Conservation (phyloP, 495 filamentous ascomycete species). For the Penicillium taxi region DNA sequence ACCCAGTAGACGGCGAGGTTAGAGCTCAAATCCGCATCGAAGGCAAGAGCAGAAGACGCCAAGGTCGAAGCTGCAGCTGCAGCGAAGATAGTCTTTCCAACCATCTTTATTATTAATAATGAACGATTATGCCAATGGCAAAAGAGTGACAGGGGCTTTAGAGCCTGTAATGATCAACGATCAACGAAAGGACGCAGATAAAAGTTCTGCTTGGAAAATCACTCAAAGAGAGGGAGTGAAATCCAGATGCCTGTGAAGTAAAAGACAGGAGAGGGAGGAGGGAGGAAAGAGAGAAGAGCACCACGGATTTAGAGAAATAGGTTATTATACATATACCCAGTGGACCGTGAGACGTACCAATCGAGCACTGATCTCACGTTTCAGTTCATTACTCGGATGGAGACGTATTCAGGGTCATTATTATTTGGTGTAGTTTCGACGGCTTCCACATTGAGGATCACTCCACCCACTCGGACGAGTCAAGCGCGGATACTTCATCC, state of each 20-base stretch:
- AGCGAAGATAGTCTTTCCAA: constrained; percentile 19
- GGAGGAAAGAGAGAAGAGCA: background rate
- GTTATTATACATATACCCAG: too few relatives aligned
- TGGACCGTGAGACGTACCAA: too few relatives aligned
- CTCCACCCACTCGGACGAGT: too few relatives aligned
- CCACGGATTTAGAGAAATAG: too few relatives aligned
- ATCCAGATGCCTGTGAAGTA: background rate
- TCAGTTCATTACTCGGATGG: too few relatives aligned
- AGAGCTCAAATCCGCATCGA: constrained; percentile 39
- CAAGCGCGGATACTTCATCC: too few relatives aligned
- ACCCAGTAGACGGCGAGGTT: constrained; percentile 65
- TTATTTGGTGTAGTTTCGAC: too few relatives aligned
- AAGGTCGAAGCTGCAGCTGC: constrained; percentile 23
- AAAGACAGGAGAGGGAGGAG: background rate
- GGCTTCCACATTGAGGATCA: too few relatives aligned
- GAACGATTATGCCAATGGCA: constrained; percentile 15
- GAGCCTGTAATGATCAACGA: constrained; percentile 5
- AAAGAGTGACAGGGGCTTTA: constrained; percentile 14
- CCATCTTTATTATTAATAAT: constrained; percentile 28
- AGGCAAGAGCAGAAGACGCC: constrained; percentile 33
- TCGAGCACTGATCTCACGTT: too few relatives aligned
- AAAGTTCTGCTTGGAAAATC: constrained; percentile 31
- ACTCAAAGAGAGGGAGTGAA: constrained; percentile 20
- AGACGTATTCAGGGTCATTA: too few relatives aligned
- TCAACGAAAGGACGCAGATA: constrained; percentile 47